Percentiles rank a stretch among this genome's conserved stretches.
These are phyloP conservation scores for Phalaenopsis aphrodite DNA, from an alignment of 106 monocot genomes.

Conservation along the genomic window DNA sequence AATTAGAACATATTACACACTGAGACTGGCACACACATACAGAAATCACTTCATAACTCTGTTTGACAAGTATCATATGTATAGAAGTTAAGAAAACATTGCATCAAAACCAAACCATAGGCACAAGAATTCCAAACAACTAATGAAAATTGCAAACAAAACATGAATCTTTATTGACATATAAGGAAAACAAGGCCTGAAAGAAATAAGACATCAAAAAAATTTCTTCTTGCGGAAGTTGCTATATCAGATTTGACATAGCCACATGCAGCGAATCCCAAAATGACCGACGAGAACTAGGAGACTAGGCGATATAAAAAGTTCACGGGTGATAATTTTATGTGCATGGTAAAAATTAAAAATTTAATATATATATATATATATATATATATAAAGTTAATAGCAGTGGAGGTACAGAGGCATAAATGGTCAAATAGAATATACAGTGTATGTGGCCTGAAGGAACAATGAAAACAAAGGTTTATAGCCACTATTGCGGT, in stretches of 20 bases:
- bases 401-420: background rate
- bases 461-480: background rate
- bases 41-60: background rate
- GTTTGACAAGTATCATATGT: background rate
- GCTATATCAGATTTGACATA: background rate
- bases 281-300: background rate
- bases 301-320: background rate
- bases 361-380: background rate
- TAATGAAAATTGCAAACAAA: background rate
- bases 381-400: background rate
- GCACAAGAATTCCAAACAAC: background rate
- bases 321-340: background rate
- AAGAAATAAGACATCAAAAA: too few relatives aligned
- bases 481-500: background rate
- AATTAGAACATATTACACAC: background rate
- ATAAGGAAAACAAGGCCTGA: background rate
- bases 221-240: too few relatives aligned
- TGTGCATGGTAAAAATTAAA: background rate
- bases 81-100: background rate
- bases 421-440: background rate
- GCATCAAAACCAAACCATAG: background rate
- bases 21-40: background rate
- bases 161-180: background rate
- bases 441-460: background rate
- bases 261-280: background rate